Evolutionary conservation across 768 basidiomycete genomes (phyloP).

Genomic region (Podaxis sp.): DNA sequence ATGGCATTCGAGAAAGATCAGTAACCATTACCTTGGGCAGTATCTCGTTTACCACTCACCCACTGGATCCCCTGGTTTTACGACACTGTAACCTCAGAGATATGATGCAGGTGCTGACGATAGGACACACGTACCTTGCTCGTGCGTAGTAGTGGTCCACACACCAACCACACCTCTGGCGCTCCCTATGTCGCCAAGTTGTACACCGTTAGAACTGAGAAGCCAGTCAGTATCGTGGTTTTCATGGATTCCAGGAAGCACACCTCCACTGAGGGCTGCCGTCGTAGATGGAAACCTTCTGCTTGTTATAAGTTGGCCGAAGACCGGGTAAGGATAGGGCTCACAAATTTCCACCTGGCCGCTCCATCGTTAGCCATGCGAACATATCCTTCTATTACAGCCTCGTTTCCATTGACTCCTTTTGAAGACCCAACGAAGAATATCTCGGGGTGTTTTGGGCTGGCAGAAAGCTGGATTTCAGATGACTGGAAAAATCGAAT

Average conservation of each 20-base stretch:
- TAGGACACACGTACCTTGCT: constrained; percentile 34
- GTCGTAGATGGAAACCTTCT: constrained; percentile 51
- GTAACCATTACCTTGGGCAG: not conserved
- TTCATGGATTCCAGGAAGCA: constrained; percentile 11
- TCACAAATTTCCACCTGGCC: constrained; percentile 58
- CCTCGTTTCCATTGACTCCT: constrained; percentile 38
- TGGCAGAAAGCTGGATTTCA: constrained; percentile 11
- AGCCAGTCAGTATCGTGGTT: not conserved
- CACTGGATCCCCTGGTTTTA: constrained; percentile 52
- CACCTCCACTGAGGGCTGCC: constrained; percentile 57
- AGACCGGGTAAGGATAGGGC: constrained; percentile 17
- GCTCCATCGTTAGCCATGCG: constrained; percentile 40
- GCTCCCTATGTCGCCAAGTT: constrained; percentile 62
- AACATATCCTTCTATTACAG: constrained; percentile 46
- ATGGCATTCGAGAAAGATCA: not conserved
- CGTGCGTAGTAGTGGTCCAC: constrained; percentile 64
- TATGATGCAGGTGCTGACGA: not conserved
- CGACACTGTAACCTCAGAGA: not conserved
- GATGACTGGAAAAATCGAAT: constrained; percentile 24
- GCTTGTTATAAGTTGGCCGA: constrained; percentile 9
- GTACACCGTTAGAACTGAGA: constrained; percentile 59
- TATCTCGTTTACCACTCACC: constrained; percentile 32
- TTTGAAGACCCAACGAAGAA: constrained; percentile 44
- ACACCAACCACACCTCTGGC: constrained; percentile 62
- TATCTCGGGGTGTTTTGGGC: constrained; percentile 34